Evolutionary conservation across 441 rosid species (phyloP).

Genomic region (Pelargonium fulgidum): DNA sequence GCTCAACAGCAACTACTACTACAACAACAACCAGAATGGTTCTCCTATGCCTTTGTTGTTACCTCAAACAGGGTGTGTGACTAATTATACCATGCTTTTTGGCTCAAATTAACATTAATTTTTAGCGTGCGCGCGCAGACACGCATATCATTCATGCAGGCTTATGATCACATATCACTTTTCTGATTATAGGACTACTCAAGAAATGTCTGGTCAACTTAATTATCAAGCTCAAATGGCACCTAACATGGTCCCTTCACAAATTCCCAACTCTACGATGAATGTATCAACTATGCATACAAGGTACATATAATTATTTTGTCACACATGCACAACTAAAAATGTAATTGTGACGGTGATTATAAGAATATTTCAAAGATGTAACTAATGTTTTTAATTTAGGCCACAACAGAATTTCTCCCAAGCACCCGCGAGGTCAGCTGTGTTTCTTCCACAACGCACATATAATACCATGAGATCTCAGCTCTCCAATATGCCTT

Average conservation of each 20-base stretch:
- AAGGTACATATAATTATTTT: background rate
- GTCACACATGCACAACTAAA: no score
- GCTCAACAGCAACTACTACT: background rate
- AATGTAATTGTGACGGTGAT: background rate
- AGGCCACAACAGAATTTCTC: background rate
- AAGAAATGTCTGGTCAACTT: background rate
- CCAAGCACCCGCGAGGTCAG: background rate
- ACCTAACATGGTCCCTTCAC: background rate
- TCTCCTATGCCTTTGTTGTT: background rate
- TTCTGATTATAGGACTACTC: background rate
- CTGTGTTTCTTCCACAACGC: background rate
- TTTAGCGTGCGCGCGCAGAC: background rate
- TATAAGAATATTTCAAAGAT: background rate
- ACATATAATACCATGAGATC: background rate
- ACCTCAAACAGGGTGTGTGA: background rate
- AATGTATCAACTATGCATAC: background rate
- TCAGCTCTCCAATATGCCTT: background rate
- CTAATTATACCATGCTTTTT: background rate
- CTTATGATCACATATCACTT: background rate
- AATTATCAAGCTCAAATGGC: conserved; percentile 2
- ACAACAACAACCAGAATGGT: background rate
- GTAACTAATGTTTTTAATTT: background rate
- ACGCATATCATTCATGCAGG: background rate
- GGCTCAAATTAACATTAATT: background rate
- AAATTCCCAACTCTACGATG: background rate